These are phyloP conservation scores for Hemisphaericaspora lyxosophila DNA, from an alignment of 1,139 yeast genomes.

Conservation along the genomic window DNA sequence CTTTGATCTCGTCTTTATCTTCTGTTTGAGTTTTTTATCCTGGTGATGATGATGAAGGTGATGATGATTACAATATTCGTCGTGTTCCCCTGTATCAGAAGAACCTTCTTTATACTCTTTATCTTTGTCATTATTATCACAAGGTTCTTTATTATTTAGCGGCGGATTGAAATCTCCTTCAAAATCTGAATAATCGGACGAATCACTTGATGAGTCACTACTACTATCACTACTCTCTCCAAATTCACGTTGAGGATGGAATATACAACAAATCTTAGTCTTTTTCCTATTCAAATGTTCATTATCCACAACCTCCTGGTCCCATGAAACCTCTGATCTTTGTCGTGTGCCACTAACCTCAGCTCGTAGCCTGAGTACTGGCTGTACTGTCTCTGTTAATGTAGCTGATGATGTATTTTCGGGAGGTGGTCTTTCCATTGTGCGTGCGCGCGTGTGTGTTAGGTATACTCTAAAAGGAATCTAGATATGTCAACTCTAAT, in stretches of 20 bases:
- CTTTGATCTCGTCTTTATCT: constrained; percentile 14
- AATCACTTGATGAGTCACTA: constrained; percentile 35
- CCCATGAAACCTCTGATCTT: constrained; percentile 69
- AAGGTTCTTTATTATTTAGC: not conserved
- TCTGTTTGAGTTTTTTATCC: constrained; percentile 10
- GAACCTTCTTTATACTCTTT: constrained; percentile 1
- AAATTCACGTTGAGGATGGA: constrained; percentile 76
- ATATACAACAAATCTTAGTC: constrained; percentile 89
- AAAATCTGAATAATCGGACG: constrained; percentile 40
- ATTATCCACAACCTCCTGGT: constrained; percentile 82
- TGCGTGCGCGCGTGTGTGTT: not conserved
- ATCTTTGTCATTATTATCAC: constrained; percentile 9
- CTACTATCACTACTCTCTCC: constrained; percentile 39
- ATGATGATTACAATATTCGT: constrained; percentile 4
- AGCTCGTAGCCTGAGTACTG: constrained; percentile 11
- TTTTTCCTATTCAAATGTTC: constrained; percentile 85
- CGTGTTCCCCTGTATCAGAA: not conserved
- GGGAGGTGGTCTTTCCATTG: constrained; percentile 1
- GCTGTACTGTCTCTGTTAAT: constrained; percentile 9
- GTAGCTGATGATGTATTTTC: constrained; percentile 6
- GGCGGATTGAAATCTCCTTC: constrained; percentile 12
- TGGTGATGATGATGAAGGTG: constrained; percentile 6
- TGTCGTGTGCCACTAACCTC: constrained; percentile 15
- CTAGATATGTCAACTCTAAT: not conserved
- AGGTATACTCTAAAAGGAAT: not conserved